Percentiles rank a stretch among this genome's conserved stretches.
Conservation (phyloP, 1,139 yeast species). For the Candida smagusa region DNA sequence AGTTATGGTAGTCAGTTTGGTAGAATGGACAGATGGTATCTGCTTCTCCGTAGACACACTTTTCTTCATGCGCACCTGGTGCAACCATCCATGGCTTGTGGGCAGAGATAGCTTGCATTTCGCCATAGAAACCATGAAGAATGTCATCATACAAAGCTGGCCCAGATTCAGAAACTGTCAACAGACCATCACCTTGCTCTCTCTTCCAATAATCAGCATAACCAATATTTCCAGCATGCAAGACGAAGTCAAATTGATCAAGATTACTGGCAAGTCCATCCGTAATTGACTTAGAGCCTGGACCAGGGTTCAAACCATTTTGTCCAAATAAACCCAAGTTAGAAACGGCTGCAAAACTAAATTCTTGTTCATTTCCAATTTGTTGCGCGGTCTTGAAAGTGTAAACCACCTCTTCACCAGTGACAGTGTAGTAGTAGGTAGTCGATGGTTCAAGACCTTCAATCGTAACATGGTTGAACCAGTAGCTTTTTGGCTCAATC, state of each 20-base stretch:
- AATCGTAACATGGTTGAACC: constrained; percentile 5
- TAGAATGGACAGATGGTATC: constrained; percentile 6
- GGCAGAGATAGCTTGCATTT: constrained; percentile 3
- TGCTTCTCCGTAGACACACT: constrained; percentile 6
- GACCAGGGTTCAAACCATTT: constrained; percentile 4
- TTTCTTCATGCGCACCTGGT: constrained; percentile 5
- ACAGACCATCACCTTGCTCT: constrained; percentile 4
- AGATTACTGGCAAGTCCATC: constrained; percentile 1
- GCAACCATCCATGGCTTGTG: constrained; percentile 5
- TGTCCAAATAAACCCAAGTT: constrained; percentile 6
- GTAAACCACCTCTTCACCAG: constrained; percentile 1
- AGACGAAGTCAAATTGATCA: constrained; percentile 4
- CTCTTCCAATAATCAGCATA: constrained; percentile 7
- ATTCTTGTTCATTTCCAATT: constrained; percentile 1
- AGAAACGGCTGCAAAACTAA: constrained; percentile 6
- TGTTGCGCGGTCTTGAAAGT: constrained; percentile 4
- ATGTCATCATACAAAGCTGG: constrained; percentile 5
- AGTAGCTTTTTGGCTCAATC: constrained; percentile 2
- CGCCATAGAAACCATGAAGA: constrained; percentile 5
- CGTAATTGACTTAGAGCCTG: constrained; percentile 2
- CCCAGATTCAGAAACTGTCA: constrained; percentile 1
- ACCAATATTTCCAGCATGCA: constrained; percentile 6
- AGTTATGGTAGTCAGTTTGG: constrained; percentile 5
- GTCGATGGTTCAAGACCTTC: constrained; percentile 4
- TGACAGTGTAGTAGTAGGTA: constrained; percentile 4